Base-by-base conservation (phyloP, 495 filamentous ascomycete genomes). In the Recurvomyces mirabilis region DNA sequence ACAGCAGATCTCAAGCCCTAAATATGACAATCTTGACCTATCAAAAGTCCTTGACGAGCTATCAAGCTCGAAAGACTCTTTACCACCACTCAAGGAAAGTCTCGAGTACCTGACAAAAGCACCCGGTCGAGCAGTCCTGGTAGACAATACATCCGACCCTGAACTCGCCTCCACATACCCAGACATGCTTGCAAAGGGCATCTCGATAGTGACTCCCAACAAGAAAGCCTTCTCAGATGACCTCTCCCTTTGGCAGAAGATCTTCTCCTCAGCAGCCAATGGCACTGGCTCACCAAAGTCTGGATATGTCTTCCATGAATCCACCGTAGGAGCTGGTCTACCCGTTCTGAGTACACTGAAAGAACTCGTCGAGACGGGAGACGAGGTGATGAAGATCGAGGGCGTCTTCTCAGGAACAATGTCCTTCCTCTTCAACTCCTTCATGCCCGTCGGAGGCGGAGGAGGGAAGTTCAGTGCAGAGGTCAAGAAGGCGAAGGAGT, bases 331-430 rank as follows among this genome's bases (percentile, higher is more conserved):
- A 26, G 91, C 89, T 1, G 87, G 89, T 3, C 73, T 98, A 6
- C 91, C 91, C 2, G 81, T 95, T 21, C 77, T 96, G 45, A 91
- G 83, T 35, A 94, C 91, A 0, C 70, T 98, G 28, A 82, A 81
- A 49, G 91, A 96, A 51, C 72, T 98, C 3, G 70, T 93, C 11
- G 78, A 83, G 21, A 95, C 91, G 0, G 91, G 91, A 15, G 91
- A 96, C 57, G 68, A 84, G 56, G 78, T 95, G 1, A 78, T 68
- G 42, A 83, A 75, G 59, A 93, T 98, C 48, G 89, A 95, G 69
- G 91, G 89, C 45, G 87, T 98, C 11, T 95, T 96, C 67, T 89
- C 83, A 36, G 91, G 91, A 43, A 95, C 91, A 4, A 86, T 96
- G 71, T 86, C 80, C 28, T 96, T 93, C 74, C 70, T 95, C 11